A percentile compares a stretch with the other conserved stretches of the same genome.
These are phyloP conservation scores for Arctium minus DNA, from an alignment of 129 eudicot genomes.

Conservation along the genomic window DNA sequence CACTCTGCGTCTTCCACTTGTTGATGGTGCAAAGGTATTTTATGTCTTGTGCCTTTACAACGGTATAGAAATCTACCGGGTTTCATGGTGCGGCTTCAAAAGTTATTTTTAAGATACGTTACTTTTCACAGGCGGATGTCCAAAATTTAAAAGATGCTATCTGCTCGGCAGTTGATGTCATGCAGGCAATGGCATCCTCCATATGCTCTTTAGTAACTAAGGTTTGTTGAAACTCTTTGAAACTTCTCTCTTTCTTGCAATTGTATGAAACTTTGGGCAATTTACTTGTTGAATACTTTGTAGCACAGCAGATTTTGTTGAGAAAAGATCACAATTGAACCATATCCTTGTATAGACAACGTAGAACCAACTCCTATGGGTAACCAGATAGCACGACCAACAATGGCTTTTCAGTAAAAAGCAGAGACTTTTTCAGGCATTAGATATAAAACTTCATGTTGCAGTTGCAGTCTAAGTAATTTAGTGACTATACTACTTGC, in stretches of 20 bases:
- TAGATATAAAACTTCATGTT: neutral
- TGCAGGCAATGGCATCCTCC: slow-evolving; percentile 77
- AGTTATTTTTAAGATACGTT: neutral
- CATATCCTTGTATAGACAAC: neutral
- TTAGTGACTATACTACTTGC: neutral
- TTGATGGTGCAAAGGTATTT: slow-evolving; percentile 37
- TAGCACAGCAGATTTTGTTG: neutral
- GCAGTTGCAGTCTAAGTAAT: neutral
- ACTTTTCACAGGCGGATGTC: slow-evolving; percentile 58
- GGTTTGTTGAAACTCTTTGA: slow-evolving; percentile 39
- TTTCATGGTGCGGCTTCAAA: neutral
- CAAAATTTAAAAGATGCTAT: slow-evolving; percentile 66
- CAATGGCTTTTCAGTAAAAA: neutral
- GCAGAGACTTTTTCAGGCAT: neutral
- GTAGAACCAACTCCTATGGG: neutral
- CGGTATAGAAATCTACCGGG: neutral
- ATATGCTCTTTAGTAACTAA: slow-evolving; percentile 49
- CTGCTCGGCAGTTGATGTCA: slow-evolving; percentile 72
- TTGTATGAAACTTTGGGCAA: neutral
- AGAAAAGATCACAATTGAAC: slow-evolving; percentile 11
- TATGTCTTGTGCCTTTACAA: neutral
- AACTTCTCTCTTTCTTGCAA: neutral
- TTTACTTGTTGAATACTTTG: slow-evolving; percentile 9
- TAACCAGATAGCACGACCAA: neutral
- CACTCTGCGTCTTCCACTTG: slow-evolving; percentile 43